These are phyloP conservation scores for Verticillium alfalfae DNA, from an alignment of 2,329 filamentous ascomycete genomes.

Conservation along the genomic window DNA sequence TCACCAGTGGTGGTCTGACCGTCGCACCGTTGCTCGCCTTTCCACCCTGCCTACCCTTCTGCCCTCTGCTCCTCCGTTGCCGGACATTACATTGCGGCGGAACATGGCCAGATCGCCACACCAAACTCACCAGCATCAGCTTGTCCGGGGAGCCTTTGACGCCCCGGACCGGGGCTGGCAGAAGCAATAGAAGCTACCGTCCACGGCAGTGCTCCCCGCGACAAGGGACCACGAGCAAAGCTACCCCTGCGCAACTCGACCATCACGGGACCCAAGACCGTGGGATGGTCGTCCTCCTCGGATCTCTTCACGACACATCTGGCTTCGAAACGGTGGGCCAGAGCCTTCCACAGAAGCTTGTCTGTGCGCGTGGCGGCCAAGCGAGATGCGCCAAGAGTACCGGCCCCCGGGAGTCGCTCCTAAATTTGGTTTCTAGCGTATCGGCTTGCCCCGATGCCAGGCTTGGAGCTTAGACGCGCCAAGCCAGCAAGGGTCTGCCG, in stretches of 20 bases:
- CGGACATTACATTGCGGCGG: background rate
- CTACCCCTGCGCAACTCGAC: background rate
- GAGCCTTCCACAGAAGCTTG: conserved; percentile 1
- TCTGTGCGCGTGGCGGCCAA: background rate
- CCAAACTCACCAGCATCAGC: background rate
- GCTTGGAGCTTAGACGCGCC: background rate
- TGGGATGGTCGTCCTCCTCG: background rate
- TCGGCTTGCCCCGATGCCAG: conserved; percentile 1
- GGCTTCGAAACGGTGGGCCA: background rate
- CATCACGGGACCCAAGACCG: background rate
- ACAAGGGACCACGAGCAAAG: background rate
- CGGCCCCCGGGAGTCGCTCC: background rate
- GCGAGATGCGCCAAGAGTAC: background rate
- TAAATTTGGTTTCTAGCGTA: conserved; percentile 1
- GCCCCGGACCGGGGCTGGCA: background rate
- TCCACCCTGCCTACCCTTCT: background rate
- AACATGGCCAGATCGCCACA: background rate
- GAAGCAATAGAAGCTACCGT: background rate
- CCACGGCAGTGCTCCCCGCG: background rate
- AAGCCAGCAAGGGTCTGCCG: background rate
- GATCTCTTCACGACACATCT: background rate
- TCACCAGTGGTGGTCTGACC: background rate
- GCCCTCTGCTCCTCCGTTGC: background rate
- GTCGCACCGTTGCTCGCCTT: background rate
- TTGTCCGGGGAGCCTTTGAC: background rate